phyloP scores from a whole-genome alignment of 1,139 yeast genomes.

The Taphrina flavorubra region DNA sequence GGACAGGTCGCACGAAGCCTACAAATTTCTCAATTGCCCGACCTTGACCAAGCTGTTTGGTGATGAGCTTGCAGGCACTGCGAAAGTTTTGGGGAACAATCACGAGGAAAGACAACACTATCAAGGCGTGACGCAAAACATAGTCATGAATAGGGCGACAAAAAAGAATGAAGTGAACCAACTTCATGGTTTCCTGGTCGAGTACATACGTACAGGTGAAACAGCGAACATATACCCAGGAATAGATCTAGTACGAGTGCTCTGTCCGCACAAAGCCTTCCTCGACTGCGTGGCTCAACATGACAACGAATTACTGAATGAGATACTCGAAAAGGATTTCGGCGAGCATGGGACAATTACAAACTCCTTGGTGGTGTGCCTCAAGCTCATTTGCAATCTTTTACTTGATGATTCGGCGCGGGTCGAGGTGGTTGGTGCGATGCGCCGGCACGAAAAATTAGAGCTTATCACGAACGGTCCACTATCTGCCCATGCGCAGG shows the following conservation, averaged over 20 bases:
- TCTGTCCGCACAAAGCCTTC: constrained; percentile 10
- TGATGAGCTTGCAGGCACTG: constrained; percentile 10
- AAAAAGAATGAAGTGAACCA: neutral
- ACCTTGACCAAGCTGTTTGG: constrained; percentile 34
- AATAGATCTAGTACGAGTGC: constrained; percentile 26
- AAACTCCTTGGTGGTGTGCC: constrained; percentile 2
- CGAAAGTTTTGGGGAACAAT: neutral
- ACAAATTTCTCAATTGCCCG: constrained; percentile 23
- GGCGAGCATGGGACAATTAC: neutral
- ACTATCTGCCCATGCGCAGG: neutral
- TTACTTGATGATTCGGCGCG: neutral
- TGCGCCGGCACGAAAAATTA: constrained; percentile 6
- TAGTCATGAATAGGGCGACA: neutral
- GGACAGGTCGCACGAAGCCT: constrained; percentile 17
- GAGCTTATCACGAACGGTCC: constrained; percentile 18
- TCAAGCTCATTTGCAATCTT: constrained; percentile 24
- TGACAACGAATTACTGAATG: constrained; percentile 1
- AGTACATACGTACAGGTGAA: constrained; percentile 7
- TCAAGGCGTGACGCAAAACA: neutral
- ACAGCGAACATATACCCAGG: constrained; percentile 19
- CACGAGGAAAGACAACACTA: neutral
- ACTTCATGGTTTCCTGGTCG: neutral
- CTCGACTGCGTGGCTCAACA: neutral
- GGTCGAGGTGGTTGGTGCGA: neutral
- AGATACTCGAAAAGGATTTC: neutral